Evolutionary conservation across 495 filamentous ascomycete species (phyloP).

Genomic region (Sporormia fimetaria): DNA sequence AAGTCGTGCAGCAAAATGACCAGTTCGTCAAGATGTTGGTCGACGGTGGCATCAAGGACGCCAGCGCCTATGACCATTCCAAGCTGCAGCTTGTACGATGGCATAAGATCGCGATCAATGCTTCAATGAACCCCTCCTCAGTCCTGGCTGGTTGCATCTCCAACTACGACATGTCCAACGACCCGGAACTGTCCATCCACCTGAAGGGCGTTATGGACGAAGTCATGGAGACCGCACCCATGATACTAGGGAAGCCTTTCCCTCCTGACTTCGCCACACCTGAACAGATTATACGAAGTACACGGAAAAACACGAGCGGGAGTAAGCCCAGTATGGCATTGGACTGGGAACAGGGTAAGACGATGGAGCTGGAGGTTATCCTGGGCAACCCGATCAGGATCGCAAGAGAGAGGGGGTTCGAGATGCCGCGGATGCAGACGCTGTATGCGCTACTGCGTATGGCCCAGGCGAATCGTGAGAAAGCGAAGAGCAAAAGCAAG

Average conservation of each 20-base stretch:
- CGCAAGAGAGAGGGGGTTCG: constrained; percentile 40
- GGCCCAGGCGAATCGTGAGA: constrained; percentile 35
- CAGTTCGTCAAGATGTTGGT: constrained; percentile 27
- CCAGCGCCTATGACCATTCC: constrained; percentile 32
- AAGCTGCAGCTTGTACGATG: constrained; percentile 48
- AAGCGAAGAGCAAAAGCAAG: constrained; percentile 27
- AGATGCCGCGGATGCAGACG: constrained; percentile 43
- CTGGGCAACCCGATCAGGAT: constrained; percentile 48
- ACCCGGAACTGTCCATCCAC: constrained; percentile 35
- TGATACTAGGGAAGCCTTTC: constrained; percentile 39
- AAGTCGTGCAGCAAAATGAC: constrained; percentile 15
- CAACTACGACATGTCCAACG: constrained; percentile 39
- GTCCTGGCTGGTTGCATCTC: constrained; percentile 45
- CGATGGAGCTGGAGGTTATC: constrained; percentile 52
- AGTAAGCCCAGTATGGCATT: constrained; percentile 48
- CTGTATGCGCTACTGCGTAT: constrained; percentile 39
- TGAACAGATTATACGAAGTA: constrained; percentile 44
- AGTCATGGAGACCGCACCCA: constrained; percentile 43
- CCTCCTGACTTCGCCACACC: constrained; percentile 39
- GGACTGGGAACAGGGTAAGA: constrained; percentile 45
- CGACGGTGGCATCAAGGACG: constrained; percentile 44
- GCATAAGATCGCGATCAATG: constrained; percentile 57
- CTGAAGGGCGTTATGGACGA: constrained; percentile 46
- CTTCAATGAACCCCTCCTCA: constrained; percentile 51
- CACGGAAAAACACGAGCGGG: constrained; percentile 43